Percentiles rank a stretch among this genome's conserved stretches.
Conservation (phyloP, 441 rosid genomes). For the Geranium incanum region DNA sequence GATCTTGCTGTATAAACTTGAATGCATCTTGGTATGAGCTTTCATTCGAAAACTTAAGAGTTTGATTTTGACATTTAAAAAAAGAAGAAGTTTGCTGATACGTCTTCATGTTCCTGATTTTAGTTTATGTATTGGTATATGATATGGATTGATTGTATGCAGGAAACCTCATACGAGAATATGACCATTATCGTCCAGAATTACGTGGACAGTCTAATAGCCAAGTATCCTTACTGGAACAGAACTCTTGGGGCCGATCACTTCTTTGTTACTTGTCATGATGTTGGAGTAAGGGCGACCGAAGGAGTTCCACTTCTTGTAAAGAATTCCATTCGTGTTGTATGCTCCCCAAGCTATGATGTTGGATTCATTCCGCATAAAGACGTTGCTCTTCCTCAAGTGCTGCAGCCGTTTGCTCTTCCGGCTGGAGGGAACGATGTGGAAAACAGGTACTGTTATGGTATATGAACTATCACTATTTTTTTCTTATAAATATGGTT, state of each 20-base stretch:
- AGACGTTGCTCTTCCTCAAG: conserved; percentile 91
- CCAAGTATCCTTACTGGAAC: conserved; percentile 85
- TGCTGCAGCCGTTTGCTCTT: conserved; percentile 87
- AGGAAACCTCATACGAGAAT: conserved; percentile 90
- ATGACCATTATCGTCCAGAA: conserved; percentile 78
- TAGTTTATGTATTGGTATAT: neutral
- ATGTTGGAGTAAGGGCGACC: conserved; percentile 92
- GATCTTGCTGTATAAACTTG: no score
- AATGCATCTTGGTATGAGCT: no score
- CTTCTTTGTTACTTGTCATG: conserved; percentile 93
- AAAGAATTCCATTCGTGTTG: conserved; percentile 84
- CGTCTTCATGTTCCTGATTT: no score
- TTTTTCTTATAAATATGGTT: neutral
- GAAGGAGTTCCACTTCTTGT: conserved; percentile 68
- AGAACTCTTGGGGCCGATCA: conserved; percentile 95
- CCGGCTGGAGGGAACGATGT: conserved; percentile 87
- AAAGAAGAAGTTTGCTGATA: no score
- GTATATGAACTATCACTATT: neutral
- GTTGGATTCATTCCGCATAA: conserved; percentile 91
- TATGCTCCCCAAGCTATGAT: conserved; percentile 94
- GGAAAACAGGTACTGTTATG: conserved; percentile 58
- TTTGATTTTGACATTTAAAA: no score
- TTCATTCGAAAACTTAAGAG: no score
- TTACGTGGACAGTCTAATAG: conserved; percentile 59
- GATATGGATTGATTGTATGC: conserved; percentile 17